A percentile compares a stretch with the other conserved stretches of the same genome.
Evolutionary conservation across 208 protist species (phyloP).

Genomic region (Angomonas deanei): DNA sequence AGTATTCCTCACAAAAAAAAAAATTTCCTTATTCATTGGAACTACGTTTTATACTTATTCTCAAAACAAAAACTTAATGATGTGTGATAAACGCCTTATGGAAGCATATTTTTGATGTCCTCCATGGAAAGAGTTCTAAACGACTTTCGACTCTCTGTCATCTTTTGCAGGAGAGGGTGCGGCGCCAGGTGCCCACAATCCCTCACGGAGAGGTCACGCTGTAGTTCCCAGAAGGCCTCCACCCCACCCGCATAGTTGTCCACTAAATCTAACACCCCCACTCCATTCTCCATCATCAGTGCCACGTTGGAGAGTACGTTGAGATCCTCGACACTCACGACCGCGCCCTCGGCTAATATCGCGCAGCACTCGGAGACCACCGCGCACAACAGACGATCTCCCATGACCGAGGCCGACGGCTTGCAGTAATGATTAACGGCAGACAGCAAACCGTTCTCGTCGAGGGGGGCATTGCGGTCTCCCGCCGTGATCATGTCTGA

Average conservation of each 20-base stretch:
- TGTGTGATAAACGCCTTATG: too few relatives aligned
- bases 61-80: too few relatives aligned
- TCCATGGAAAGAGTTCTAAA: conserved; percentile 41
- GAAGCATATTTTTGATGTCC: conserved; percentile 9
- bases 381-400: conserved; percentile 51
- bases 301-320: conserved; percentile 55
- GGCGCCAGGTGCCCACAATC: conserved; percentile 41
- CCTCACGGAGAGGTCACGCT: conserved; percentile 28
- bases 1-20: neutral
- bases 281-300: conserved; percentile 52
- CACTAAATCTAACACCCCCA: conserved; percentile 50
- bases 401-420: conserved; percentile 17
- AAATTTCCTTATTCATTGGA: neutral
- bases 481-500: conserved; percentile 2
- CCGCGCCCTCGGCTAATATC: conserved; percentile 33
- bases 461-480: neutral
- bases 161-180: conserved; percentile 44
- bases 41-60: neutral
- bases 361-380: conserved; percentile 60
- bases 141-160: conserved; percentile 27
- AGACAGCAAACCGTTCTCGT: conserved; percentile 7
- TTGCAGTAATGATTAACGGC: conserved; percentile 27
- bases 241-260: conserved; percentile 25
- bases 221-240: conserved; percentile 22
- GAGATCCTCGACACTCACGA: conserved; percentile 37